Evolutionary conservation across 2,329 filamentous ascomycete genomes (phyloP).

Genomic region (Trichoderma oligosporum): DNA sequence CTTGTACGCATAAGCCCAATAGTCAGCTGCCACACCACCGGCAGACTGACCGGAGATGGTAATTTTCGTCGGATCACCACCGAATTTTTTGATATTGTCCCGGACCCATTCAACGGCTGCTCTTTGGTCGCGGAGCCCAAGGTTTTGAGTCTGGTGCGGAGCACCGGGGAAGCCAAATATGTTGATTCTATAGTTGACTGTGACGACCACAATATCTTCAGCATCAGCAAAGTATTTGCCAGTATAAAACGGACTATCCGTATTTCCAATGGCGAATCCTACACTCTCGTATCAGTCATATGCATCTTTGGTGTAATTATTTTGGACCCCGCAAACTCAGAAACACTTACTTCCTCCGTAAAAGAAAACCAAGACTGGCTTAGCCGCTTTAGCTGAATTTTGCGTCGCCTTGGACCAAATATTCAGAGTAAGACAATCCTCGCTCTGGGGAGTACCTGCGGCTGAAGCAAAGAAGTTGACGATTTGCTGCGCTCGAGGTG

Average conservation of each 20-base stretch:
- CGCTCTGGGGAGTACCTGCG: constrained; percentile 29
- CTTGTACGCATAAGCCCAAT: constrained; percentile 47
- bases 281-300: neutral
- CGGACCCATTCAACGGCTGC: constrained; percentile 33
- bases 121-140: constrained; percentile 31
- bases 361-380: constrained; percentile 40
- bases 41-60: constrained; percentile 36
- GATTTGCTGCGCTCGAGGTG: constrained; percentile 30
- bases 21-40: constrained; percentile 40
- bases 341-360: constrained; percentile 33
- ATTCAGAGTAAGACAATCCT: constrained; percentile 39
- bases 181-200: constrained; percentile 45
- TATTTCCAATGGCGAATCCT: constrained; percentile 38
- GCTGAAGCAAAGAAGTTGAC: constrained; percentile 24
- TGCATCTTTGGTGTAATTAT: neutral
- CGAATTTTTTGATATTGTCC: constrained; percentile 32
- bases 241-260: constrained; percentile 38
- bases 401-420: constrained; percentile 34
- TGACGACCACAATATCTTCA: constrained; percentile 44
- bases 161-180: constrained; percentile 42
- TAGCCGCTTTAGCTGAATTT: constrained; percentile 35
- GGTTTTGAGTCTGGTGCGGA: constrained; percentile 26
- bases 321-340: neutral
- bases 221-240: constrained; percentile 42
- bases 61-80: constrained; percentile 30